phyloP scores from a whole-genome alignment of 2,329 filamentous ascomycete genomes.

The Microdochium bolleyi region DNA sequence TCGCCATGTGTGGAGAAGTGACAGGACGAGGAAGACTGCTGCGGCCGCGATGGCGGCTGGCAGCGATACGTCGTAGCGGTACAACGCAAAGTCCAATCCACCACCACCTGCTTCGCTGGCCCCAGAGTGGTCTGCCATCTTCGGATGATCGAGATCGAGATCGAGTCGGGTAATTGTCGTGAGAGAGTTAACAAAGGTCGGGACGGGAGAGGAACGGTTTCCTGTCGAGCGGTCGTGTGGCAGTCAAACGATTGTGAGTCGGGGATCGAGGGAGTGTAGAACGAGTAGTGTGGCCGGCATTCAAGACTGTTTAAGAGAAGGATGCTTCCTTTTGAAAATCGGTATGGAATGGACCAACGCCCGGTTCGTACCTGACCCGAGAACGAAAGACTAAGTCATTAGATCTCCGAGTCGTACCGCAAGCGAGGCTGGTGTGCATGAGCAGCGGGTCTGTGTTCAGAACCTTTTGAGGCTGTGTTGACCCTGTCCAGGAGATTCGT shows the following conservation, averaged over 20 bases:
- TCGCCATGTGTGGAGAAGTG: constrained; percentile 4
- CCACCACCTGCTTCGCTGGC: not conserved
- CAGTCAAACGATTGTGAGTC: not conserved
- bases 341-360: not conserved
- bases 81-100: constrained; percentile 10
- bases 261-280: not conserved
- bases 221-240: not conserved
- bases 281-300: not conserved
- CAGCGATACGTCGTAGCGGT: constrained; percentile 10
- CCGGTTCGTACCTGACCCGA: not conserved
- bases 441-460: not conserved
- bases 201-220: not conserved
- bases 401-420: not conserved
- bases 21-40: constrained; percentile 6
- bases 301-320: not conserved
- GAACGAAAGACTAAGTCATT: not conserved
- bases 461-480: not conserved
- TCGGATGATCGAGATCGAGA: too few relatives aligned
- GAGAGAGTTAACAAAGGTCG: not conserved
- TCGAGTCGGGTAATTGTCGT: not conserved
- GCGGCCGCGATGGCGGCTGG: constrained; percentile 7
- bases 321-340: not conserved
- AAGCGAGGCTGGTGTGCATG: not conserved
- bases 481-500: too few relatives aligned
- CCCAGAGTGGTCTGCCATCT: not conserved